phyloP scores from a whole-genome alignment of 257 asterid species.

The Solanum bulbocastanum region DNA sequence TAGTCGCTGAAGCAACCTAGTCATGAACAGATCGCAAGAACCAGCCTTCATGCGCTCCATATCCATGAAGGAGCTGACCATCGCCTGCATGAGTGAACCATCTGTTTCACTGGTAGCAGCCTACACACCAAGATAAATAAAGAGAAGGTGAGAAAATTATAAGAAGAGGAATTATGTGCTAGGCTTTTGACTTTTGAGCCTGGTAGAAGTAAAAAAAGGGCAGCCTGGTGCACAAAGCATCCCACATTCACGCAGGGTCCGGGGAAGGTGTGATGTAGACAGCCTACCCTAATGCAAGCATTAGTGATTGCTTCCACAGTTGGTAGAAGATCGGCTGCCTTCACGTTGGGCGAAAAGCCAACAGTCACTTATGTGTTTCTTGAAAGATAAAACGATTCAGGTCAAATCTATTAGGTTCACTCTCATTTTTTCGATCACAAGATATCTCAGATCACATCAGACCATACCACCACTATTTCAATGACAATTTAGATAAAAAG shows the following conservation, averaged over 20 bases:
- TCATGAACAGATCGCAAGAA: slow-evolving; percentile 64
- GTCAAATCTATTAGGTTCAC: background rate
- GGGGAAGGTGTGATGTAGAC: background rate
- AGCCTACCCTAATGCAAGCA: background rate
- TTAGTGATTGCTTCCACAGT: background rate
- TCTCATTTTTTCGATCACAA: background rate
- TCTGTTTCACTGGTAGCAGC: slow-evolving; percentile 50
- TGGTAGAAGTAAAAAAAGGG: background rate
- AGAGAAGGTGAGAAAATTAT: background rate
- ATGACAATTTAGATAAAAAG: background rate
- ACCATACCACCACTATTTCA: background rate
- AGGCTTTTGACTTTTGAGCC: background rate
- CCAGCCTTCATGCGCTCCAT: slow-evolving; percentile 78
- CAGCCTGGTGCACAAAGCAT: background rate
- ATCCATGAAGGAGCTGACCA: slow-evolving; percentile 56
- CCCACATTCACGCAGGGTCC: background rate
- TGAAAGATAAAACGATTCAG: background rate
- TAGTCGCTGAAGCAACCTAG: slow-evolving; percentile 74
- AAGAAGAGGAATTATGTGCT: background rate
- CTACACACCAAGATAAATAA: slow-evolving; percentile 23
- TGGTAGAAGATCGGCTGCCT: background rate
- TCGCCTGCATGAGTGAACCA: slow-evolving; percentile 43
- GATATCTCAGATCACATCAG: background rate
- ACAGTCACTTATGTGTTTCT: background rate
- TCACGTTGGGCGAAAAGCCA: background rate